These are phyloP conservation scores for Plasmodium inui DNA, from an alignment of 169 alveolate species.

Conservation along the genomic window DNA sequence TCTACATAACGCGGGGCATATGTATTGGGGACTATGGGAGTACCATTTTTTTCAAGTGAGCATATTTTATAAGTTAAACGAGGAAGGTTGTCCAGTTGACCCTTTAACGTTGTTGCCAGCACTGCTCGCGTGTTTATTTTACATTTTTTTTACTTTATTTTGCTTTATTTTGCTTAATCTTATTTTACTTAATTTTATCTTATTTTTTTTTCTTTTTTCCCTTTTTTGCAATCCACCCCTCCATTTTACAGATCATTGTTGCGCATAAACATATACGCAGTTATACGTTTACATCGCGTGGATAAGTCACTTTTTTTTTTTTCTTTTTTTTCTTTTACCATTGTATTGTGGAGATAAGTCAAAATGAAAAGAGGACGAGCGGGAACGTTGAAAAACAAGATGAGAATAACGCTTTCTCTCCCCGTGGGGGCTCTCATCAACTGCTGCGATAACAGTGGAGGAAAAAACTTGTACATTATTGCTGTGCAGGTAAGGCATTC, in stretches of 20 bases:
- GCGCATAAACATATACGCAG: background rate
- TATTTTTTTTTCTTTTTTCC: background rate
- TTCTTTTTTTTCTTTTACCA: background rate
- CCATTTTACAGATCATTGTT: background rate
- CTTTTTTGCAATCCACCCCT: background rate
- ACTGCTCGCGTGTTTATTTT: background rate
- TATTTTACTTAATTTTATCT: too few relatives aligned
- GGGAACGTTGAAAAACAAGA: constrained; percentile 86
- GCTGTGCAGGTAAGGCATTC: constrained; percentile 92
- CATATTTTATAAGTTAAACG: background rate
- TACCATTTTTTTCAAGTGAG: background rate
- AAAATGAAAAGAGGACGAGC: constrained; percentile 82
- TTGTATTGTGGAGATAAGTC: constrained; percentile 1
- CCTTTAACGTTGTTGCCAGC: background rate
- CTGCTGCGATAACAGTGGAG: constrained; percentile 99
- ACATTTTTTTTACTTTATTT: too few relatives aligned
- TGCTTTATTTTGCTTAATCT: too few relatives aligned
- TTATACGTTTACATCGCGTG: background rate
- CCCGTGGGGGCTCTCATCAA: constrained; percentile 98
- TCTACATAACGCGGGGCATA: background rate
- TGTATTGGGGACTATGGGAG: background rate
- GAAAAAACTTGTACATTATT: constrained; percentile 97
- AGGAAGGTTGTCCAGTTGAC: background rate
- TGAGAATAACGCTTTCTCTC: constrained; percentile 94
- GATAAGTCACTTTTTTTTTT: background rate